Evolutionary conservation across 768 basidiomycete genomes (phyloP).

Genomic region (Mycena amicta): DNA sequence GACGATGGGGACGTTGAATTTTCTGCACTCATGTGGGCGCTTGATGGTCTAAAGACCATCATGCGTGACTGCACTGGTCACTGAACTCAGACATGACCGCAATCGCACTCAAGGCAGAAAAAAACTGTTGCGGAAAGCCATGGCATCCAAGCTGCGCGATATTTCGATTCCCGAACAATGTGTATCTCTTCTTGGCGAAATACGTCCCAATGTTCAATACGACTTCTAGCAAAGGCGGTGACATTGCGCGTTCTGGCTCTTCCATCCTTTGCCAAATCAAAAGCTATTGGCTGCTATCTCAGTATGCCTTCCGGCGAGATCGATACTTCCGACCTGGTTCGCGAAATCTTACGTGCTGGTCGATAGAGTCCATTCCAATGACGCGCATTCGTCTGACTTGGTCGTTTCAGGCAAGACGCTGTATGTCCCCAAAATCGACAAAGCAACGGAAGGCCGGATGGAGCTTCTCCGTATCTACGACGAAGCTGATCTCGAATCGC

Average conservation of each 20-base stretch:
- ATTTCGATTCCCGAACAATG: slow-evolving; percentile 62
- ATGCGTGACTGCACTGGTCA: too few species aligned
- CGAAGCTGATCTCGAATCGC: slow-evolving; percentile 54
- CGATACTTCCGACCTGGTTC: slow-evolving; percentile 55
- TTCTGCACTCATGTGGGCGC: too few species aligned
- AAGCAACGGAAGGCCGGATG: slow-evolving; percentile 52
- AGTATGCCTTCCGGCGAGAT: slow-evolving; percentile 79
- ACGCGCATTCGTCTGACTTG: background rate
- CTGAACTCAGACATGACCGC: background rate
- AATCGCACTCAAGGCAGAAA: slow-evolving; percentile 46
- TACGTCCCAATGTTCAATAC: too few species aligned
- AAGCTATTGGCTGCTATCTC: slow-evolving; percentile 70
- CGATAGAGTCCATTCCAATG: background rate
- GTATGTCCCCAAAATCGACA: slow-evolving; percentile 68
- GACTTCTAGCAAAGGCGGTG: slow-evolving; percentile 47
- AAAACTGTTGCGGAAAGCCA: slow-evolving; percentile 51
- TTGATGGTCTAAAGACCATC: too few species aligned
- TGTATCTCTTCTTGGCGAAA: slow-evolving; percentile 31
- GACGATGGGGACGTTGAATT: slow-evolving; percentile 47
- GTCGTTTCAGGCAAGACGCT: slow-evolving; percentile 57
- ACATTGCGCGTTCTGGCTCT: slow-evolving; percentile 49
- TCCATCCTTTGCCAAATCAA: slow-evolving; percentile 52
- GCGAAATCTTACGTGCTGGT: slow-evolving; percentile 36
- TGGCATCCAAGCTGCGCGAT: slow-evolving; percentile 46
- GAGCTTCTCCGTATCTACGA: slow-evolving; percentile 66